Percentiles rank a stretch among this genome's conserved stretches.
These are phyloP conservation scores for Stipa capillata DNA, from an alignment of 176 grass and related monocot species.

Conservation along the genomic window DNA sequence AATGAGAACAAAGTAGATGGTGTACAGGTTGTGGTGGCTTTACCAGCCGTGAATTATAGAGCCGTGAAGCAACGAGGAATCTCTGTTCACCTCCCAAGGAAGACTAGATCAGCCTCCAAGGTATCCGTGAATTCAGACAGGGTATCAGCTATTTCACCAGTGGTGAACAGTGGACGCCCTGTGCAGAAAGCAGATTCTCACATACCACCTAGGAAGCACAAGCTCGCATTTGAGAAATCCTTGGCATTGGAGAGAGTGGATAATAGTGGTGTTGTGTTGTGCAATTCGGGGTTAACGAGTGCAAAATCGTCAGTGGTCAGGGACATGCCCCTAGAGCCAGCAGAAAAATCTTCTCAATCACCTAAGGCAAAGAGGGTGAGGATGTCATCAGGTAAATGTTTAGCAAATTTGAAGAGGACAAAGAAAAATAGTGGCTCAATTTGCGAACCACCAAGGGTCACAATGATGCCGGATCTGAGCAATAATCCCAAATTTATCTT, in stretches of 20 bases:
- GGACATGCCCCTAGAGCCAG: background rate
- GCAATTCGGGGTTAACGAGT: background rate
- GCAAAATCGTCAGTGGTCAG: background rate
- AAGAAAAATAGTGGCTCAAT: conserved; percentile 2
- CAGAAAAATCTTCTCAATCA: conserved; percentile 9
- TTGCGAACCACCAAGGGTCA: background rate
- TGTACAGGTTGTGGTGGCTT: conserved; percentile 9
- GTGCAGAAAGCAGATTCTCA: background rate
- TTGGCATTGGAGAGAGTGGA: background rate
- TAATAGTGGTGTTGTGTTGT: background rate
- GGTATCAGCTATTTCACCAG: conserved; percentile 1
- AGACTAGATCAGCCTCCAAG: conserved; percentile 22
- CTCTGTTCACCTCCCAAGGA: background rate
- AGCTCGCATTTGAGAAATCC: conserved; percentile 11
- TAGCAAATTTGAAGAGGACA: conserved; percentile 5
- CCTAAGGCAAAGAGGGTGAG: conserved; percentile 21
- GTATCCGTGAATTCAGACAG: conserved; percentile 4
- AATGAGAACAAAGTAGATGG: background rate
- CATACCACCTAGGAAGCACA: conserved; percentile 17
- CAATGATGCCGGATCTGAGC: background rate
- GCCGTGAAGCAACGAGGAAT: background rate
- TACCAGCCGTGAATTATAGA: conserved; percentile 20
- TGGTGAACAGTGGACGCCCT: background rate
- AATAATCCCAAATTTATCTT: conserved; percentile 7
- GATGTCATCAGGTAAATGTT: background rate